These are phyloP conservation scores for Rhizopogon roseolus DNA, from an alignment of 768 basidiomycete genomes.

Conservation along the genomic window DNA sequence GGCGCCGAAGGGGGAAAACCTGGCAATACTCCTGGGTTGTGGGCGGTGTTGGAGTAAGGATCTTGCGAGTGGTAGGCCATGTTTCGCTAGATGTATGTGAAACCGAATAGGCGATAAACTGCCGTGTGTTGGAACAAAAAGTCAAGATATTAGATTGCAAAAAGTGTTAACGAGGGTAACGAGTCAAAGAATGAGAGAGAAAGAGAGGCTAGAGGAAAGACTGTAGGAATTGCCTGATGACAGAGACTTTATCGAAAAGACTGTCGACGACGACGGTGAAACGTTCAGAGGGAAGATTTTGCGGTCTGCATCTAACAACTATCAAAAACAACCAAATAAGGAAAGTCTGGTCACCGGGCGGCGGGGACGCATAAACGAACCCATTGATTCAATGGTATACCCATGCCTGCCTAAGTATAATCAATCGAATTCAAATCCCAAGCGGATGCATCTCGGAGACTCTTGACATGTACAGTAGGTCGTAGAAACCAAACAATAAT, in stretches of 20 bases:
- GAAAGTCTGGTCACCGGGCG: not conserved
- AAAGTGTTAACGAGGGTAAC: not conserved
- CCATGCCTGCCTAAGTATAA: no score
- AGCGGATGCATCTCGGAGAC: no score
- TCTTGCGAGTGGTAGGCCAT: constrained; percentile 57
- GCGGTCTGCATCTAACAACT: not conserved
- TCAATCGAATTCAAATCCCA: no score
- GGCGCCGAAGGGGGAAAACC: constrained; percentile 31
- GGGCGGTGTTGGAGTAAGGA: constrained; percentile 36
- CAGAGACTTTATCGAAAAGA: constrained; percentile 2
- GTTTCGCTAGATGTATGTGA: not conserved
- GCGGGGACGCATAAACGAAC: no score
- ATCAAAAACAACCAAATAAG: constrained; percentile 3
- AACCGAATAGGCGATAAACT: not conserved
- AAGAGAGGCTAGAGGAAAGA: constrained; percentile 10
- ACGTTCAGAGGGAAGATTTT: not conserved
- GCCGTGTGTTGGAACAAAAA: not conserved
- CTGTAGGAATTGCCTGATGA: constrained; percentile 1
- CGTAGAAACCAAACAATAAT: no score
- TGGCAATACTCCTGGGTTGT: constrained; percentile 22
- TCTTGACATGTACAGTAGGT: no score
- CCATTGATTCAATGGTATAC: no score
- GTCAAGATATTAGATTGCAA: not conserved
- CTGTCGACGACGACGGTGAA: constrained; percentile 5
- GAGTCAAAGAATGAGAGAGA: not conserved